Evolutionary conservation across 1,139 yeast species (phyloP).

Genomic region (Scheffersomyces illinoinensis): DNA sequence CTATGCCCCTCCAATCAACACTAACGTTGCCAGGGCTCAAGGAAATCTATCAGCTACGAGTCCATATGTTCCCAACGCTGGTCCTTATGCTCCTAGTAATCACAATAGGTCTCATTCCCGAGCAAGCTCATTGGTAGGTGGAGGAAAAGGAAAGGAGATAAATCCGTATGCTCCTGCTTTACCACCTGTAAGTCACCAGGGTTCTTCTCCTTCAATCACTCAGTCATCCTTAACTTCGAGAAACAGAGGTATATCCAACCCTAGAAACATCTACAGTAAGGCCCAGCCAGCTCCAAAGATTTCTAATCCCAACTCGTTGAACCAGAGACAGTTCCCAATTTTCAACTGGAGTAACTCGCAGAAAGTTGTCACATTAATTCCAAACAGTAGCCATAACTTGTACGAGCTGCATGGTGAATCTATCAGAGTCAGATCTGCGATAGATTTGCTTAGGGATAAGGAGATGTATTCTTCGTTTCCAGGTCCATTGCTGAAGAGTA

Average conservation of each 20-base stretch:
- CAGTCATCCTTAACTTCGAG: slow-evolving; percentile 3
- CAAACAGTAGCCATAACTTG: slow-evolving; percentile 17
- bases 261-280: slow-evolving; percentile 27
- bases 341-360: slow-evolving; percentile 65
- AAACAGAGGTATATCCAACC: slow-evolving; percentile 25
- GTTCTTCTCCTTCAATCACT: slow-evolving; percentile 4
- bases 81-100: slow-evolving; percentile 47
- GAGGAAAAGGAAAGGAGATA: slow-evolving; percentile 37
- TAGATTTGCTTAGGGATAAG: slow-evolving; percentile 20
- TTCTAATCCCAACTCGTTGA: slow-evolving; percentile 35
- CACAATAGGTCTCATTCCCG: slow-evolving; percentile 40
- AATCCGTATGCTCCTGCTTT: slow-evolving; percentile 49
- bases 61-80: slow-evolving; percentile 49
- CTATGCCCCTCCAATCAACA: slow-evolving; percentile 11
- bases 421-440: slow-evolving; percentile 18
- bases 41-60: slow-evolving; percentile 27
- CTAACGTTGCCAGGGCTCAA: slow-evolving; percentile 11
- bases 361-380: slow-evolving; percentile 31
- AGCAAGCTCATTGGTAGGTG: slow-evolving; percentile 45
- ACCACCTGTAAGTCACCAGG: slow-evolving; percentile 15
- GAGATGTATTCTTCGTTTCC: slow-evolving; percentile 45
- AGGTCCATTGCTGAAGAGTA: slow-evolving; percentile 61
- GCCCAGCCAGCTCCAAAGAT: slow-evolving; percentile 24
- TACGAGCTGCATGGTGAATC: slow-evolving; percentile 11
- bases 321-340: slow-evolving; percentile 71